Conservation (phyloP, 768 basidiomycete species). For the Pleurotus sapidus region DNA sequence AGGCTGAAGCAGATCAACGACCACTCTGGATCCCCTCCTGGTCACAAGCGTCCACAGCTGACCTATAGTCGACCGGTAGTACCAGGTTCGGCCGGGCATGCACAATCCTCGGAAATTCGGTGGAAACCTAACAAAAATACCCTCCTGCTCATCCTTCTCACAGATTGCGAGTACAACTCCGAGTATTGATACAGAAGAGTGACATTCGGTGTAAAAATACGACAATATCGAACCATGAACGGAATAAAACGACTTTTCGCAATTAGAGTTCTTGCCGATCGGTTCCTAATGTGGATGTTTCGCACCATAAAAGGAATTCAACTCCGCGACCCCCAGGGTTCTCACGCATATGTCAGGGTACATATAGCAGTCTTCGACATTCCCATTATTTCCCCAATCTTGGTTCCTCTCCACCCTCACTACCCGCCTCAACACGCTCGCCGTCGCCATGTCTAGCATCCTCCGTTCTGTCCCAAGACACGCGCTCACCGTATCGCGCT, state of each 20-base stretch:
- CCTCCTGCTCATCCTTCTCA: not conserved
- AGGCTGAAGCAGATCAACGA: not conserved
- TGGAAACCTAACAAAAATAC: not conserved
- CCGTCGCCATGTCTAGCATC: slow-evolving; percentile 25
- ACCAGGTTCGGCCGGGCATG: not conserved
- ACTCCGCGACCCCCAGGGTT: slow-evolving; percentile 5
- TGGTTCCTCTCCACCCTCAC: slow-evolving; percentile 9
- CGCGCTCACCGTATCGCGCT: slow-evolving; percentile 17
- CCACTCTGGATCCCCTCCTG: not conserved
- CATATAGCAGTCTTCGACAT: slow-evolving; percentile 11
- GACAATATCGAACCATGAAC: slow-evolving; percentile 4
- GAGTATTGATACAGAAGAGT: not conserved
- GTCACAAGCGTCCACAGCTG: not conserved
- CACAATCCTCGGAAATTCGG: not conserved
- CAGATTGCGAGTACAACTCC: not conserved
- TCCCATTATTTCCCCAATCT: slow-evolving; percentile 3
- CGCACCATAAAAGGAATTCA: not conserved
- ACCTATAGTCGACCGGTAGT: not conserved
- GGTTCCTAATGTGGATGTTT: slow-evolving; percentile 1
- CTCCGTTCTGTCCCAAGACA: slow-evolving; percentile 23
- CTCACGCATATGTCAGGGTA: slow-evolving; percentile 6
- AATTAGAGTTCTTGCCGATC: not conserved
- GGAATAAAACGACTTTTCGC: slow-evolving; percentile 7
- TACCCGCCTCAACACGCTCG: slow-evolving; percentile 2
- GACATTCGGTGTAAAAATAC: not conserved